Evolutionary conservation across 2,329 filamentous ascomycete species (phyloP), one percentile per base, ranked within the genome.

Genomic region (Graphilbum ipis-grandicollis): DNA sequence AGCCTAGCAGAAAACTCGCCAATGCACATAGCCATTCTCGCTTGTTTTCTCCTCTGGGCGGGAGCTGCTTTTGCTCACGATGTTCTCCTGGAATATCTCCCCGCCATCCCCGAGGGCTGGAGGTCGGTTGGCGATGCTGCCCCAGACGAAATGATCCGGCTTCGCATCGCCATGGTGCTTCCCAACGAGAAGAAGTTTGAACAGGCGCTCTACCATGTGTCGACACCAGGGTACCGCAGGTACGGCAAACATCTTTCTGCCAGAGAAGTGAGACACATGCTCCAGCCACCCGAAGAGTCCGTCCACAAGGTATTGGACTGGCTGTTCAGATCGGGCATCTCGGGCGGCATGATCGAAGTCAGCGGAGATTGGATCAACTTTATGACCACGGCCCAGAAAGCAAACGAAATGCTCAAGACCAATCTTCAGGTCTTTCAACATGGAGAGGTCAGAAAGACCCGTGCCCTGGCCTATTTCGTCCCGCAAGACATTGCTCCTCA

Each of bases 181-280:
- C 41, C 43, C 12, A 46, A 46, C 34, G 40, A 44, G 2, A 34
- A 29, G 8, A 30, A 39, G 19, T 52, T 56, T 38, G 46, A 53
- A 39, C 45, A 48, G 35, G 45, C 43, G 13, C 41, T 55, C 23
- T 45, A 52, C 31, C 48, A 52, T 33, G 46, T 57, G 39, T 65
- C 63, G 17, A 65, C 62, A 0, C 66, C 66, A 2, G 56, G 56
- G 7, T 52, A 59, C 41, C 43, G 55, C 4, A 50, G 53, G 14
- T 69, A 70, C 43, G 66, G 66, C 19, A 48, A 64, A 39, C 65
- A 68, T 47, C 56, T 65, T 42, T 40, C 39, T 30, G 57, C 61
- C 8, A 54, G 63, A 9, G 60, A 67, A 42, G 60, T 69, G 38
- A 59, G 62, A 37, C 53, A 56, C 9, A 57, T 71, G 43, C 55